Percentiles rank a stretch among this genome's conserved stretches.
These are phyloP conservation scores for Cucumis melo DNA, from an alignment of 306 rosid species.

Conservation along the genomic window DNA sequence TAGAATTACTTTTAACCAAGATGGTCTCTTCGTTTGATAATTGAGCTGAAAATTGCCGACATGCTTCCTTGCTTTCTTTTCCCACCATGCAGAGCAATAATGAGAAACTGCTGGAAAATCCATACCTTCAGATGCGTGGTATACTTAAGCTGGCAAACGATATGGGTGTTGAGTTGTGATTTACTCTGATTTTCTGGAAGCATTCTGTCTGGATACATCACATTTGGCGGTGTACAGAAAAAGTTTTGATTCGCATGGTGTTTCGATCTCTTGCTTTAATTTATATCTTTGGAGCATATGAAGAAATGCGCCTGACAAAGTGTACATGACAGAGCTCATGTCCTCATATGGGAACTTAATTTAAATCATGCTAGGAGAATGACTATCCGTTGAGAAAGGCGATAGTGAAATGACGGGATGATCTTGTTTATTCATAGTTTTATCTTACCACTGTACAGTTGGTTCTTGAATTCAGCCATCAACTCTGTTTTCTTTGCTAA, in stretches of 20 bases:
- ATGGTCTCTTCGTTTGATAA: neutral
- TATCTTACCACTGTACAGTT: slow-evolving; percentile 11
- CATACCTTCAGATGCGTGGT: slow-evolving; percentile 99
- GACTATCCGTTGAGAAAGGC: slow-evolving; percentile 6
- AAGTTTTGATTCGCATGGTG: slow-evolving; percentile 17
- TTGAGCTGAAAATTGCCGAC: slow-evolving; percentile 6
- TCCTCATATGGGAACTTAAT: slow-evolving; percentile 19
- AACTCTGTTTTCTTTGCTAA: neutral
- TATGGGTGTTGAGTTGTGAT: slow-evolving; percentile 65
- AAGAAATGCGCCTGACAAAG: slow-evolving; percentile 14
- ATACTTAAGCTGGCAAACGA: slow-evolving; percentile 91
- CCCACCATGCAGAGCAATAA: slow-evolving; percentile 69
- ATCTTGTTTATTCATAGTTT: neutral
- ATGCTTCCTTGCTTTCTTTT: slow-evolving; percentile 20
- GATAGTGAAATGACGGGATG: slow-evolving; percentile 10
- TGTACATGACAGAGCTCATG: slow-evolving; percentile 13
- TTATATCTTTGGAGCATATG: slow-evolving; percentile 18
- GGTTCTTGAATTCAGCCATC: slow-evolving; percentile 7
- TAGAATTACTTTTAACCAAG: neutral
- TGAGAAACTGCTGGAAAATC: slow-evolving; percentile 94
- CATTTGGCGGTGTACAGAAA: slow-evolving; percentile 12
- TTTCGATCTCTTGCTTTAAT: slow-evolving; percentile 5
- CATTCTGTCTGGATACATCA: slow-evolving; percentile 19
- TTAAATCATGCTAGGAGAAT: slow-evolving; percentile 19
- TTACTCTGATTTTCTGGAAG: slow-evolving; percentile 26